Base-by-base conservation (phyloP, 2,329 filamentous ascomycete species). In the Neonectria sp. region DNA sequence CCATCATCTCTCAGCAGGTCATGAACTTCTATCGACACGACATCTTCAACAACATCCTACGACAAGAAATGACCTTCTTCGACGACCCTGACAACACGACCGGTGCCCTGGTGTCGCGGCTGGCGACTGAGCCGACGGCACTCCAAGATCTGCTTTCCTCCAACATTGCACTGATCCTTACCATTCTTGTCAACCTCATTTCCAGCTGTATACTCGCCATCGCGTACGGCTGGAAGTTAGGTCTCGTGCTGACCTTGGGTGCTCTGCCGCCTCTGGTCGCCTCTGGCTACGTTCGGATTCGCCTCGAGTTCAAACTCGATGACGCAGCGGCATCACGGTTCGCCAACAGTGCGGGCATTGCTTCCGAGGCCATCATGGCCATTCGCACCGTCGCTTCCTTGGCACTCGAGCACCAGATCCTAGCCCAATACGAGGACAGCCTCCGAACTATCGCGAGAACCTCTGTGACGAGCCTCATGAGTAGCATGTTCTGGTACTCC, bases 221-320 rank as follows among this genome's bases (percentile, higher is more conserved):
- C 2, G 79, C 74, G 0, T 78, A 80, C 59, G 80, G 79, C 1
- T 87, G 83, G 84, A 85, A 82, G 40, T 74, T 88, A 1, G 82
- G 80, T 0, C 75, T 87, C 3, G 83, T 86, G 0, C 77, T 80
- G 31, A 75, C 83, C 0, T 81, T 83, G 48, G 84, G 78, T 12
- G 82, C 79, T 3, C 67, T 87, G 11, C 80, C 84, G 1, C 78
- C 81, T 0, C 70, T 87, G 11, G 46, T 86, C 1, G 57, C 74
- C 1, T 72, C 79, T 2, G 85, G 85, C 0, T 85, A 80, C 63
- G 53, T 79, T 9, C 79, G 83, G 6, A 82, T 87, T 17, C 78
- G 82, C n/a, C 73, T 86, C n/a, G 79, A 86, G 43, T 73, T 76
- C 15, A 76, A 76, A 21, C 74, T 85, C 35, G 81, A 85, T 51